phyloP scores from a whole-genome alignment of 768 basidiomycete species.

The Kockovaella imperatae region DNA sequence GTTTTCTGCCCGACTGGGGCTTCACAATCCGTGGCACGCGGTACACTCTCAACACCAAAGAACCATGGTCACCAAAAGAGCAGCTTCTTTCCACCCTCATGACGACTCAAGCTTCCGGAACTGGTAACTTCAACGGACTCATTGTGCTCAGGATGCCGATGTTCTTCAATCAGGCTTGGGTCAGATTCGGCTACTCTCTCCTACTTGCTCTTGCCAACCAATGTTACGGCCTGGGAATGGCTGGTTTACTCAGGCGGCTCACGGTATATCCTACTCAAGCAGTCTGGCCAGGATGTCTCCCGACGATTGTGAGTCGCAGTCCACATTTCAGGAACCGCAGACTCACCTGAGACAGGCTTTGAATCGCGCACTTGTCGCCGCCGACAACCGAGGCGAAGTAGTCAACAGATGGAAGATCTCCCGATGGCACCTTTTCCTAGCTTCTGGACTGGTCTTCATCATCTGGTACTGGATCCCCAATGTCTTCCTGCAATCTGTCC shows the following conservation, averaged over 20 bases:
- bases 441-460: slow-evolving; percentile 1
- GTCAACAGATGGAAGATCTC: background rate
- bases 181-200: slow-evolving; percentile 8
- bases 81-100: slow-evolving; percentile 16
- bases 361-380: background rate
- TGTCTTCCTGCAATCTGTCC: slow-evolving; percentile 6
- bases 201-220: background rate
- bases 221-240: background rate
- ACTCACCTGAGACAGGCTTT: no score
- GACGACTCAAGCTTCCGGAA: slow-evolving; percentile 10
- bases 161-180: slow-evolving; percentile 35
- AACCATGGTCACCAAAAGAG: slow-evolving; percentile 22
- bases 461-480: slow-evolving; percentile 36
- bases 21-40: slow-evolving; percentile 3
- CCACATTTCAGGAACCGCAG: no score
- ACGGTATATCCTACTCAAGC: slow-evolving; percentile 1
- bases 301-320: no score
- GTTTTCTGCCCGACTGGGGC: slow-evolving; percentile 1
- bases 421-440: background rate
- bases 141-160: slow-evolving; percentile 11
- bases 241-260: background rate
- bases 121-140: slow-evolving; percentile 5
- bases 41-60: slow-evolving; percentile 11
- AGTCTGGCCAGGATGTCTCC: slow-evolving; percentile 6
- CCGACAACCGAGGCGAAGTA: background rate